Conservation (phyloP, 2,329 filamentous ascomycete species). For the Conoideocrella luteorostrata region DNA sequence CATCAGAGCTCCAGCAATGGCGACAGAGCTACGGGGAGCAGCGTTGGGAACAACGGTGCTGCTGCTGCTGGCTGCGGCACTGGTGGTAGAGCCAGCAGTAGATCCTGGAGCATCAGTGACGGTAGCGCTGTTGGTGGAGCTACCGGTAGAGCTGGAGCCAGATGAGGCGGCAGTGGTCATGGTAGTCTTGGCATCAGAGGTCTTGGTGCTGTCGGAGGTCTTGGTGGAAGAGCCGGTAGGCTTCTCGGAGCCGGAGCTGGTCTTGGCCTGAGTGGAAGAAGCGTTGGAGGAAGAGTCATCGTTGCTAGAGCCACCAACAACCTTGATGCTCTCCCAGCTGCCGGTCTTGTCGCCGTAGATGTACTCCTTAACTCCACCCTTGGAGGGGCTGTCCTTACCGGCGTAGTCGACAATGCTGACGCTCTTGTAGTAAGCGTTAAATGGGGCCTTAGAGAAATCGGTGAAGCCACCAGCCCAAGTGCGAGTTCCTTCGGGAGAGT, state of each 20-base stretch:
- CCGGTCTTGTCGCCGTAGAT: constrained; percentile 35
- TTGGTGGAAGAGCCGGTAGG: too few species aligned
- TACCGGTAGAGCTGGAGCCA: constrained; percentile 10
- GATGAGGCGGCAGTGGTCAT: constrained; percentile 13
- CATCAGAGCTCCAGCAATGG: constrained; percentile 19
- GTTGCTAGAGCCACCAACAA: constrained; percentile 66
- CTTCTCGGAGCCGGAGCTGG: too few species aligned
- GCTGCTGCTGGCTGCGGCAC: constrained; percentile 6
- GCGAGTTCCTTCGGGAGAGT: constrained; percentile 64
- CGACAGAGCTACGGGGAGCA: constrained; percentile 18
- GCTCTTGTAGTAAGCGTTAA: constrained; percentile 38
- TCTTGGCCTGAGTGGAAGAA: constrained; percentile 31
- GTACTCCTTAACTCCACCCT: constrained; percentile 33
- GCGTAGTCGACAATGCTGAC: constrained; percentile 38
- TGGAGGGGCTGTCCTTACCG: constrained; percentile 27
- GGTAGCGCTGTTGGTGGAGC: neutral
- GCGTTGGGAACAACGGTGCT: constrained; percentile 16
- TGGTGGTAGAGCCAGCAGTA: neutral
- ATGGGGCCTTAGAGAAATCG: constrained; percentile 37
- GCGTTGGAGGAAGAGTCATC: constrained; percentile 54
- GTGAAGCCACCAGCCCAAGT: constrained; percentile 58
- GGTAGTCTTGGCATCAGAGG: constrained; percentile 15
- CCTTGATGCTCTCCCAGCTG: constrained; percentile 40
- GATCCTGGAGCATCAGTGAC: neutral
- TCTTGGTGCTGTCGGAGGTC: constrained; percentile 21